A percentile compares a stretch with the other conserved stretches of the same genome.
Evolutionary conservation across 2,329 filamentous ascomycete species (phyloP).

Genomic region (Alternaria brassicicola): DNA sequence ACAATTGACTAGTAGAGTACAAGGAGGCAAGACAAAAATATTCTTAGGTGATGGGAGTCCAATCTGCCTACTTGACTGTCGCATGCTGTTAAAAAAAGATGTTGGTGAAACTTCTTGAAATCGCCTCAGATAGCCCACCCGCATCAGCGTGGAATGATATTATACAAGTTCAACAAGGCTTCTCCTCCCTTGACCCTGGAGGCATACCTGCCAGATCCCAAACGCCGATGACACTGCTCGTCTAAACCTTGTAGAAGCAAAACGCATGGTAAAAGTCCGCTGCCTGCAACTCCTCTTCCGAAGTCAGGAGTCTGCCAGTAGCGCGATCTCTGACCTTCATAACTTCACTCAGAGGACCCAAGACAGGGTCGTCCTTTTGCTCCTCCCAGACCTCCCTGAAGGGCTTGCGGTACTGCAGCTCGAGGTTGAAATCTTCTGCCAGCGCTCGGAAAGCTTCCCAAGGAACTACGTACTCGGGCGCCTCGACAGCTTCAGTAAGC

Average conservation of each 20-base stretch:
- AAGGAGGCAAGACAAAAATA: not conserved
- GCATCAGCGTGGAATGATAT: not conserved
- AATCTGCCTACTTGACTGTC: not conserved
- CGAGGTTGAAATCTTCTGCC: slow-evolving; percentile 95
- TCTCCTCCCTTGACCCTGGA: not conserved
- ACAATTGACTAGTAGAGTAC: not conserved
- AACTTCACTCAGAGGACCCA: slow-evolving; percentile 88
- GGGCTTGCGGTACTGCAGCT: slow-evolving; percentile 89
- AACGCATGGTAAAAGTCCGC: slow-evolving; percentile 86
- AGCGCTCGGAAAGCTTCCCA: slow-evolving; percentile 97
- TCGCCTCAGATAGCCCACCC: not conserved
- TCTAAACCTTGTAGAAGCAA: slow-evolving; percentile 91
- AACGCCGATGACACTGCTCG: slow-evolving; percentile 4
- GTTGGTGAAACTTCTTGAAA: not conserved
- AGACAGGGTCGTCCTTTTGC: slow-evolving; percentile 81
- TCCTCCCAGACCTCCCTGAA: slow-evolving; percentile 92
- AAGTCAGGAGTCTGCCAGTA: slow-evolving; percentile 71
- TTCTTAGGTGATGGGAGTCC: not conserved
- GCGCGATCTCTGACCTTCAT: slow-evolving; percentile 86
- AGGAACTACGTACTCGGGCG: slow-evolving; percentile 95
- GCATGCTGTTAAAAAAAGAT: not conserved
- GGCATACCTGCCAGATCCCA: not conserved
- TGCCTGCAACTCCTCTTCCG: slow-evolving; percentile 88
- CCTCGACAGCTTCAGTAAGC: slow-evolving; percentile 92
- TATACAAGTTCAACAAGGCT: not conserved